Base-by-base conservation (phyloP, 345 rosid species). In the Populus alba region DNA sequence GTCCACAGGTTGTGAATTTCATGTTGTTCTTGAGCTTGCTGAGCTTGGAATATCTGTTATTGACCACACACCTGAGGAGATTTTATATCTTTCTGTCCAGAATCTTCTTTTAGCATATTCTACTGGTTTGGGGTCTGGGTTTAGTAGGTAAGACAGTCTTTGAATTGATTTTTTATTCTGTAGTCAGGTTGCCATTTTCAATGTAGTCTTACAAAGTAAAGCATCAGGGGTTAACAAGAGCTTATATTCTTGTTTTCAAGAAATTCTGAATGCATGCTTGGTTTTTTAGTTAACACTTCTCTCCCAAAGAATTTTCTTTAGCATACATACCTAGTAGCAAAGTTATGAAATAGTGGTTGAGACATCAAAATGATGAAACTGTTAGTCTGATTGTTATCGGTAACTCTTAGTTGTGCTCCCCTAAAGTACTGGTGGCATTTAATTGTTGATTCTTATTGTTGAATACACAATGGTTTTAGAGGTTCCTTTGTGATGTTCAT, bases 51-150 rank as follows among this genome's bases (percentile, higher is more conserved):
- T 94, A 81, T 97, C 99, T 22, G 81, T 97, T 37, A 80, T 94
- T 29, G 99, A 97, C 83, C 95, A 92, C 85, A 92, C 98, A 33
- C 99, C 99, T 68, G 98, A 94, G 87, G 99, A 92, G 85, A 89
- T 92, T 83, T 75, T 94, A 73, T 97, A 94, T 83, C 77, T 97
- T 66, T 97, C 99, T 33, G 85, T 97, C 76, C 94, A 90, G 83
- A 92, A 83, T 88, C 91, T 97, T 83, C 83, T 91, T 82, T 78
- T 92, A 63, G 94, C 92, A 76, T 90, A 91, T 87, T 97, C 99
- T 83, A 86, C 96, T 15, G 98, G 97, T 80, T 86, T 94, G 89
- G 98, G 96, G 57, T 91, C 98, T 78, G 98, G 97, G 63, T 85
- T 90, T 81, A 94, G 95, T 76, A 88, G 99, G 99, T 90, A 81